A percentile compares a stretch with the other conserved stretches of the same genome.
These are phyloP conservation scores for Spergularia azorica DNA, from an alignment of 179 eudicot genomes.

Conservation along the genomic window DNA sequence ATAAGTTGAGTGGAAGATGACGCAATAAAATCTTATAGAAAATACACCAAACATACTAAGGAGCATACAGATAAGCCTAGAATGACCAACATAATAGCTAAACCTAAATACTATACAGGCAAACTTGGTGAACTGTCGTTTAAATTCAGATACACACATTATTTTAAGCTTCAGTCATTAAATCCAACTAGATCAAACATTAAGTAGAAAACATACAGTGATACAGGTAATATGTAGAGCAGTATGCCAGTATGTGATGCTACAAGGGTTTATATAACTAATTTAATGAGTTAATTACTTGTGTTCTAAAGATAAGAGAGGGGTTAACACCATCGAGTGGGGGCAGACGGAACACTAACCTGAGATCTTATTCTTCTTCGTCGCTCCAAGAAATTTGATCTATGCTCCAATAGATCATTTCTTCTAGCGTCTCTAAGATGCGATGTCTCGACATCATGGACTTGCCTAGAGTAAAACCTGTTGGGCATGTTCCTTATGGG, in stretches of 20 bases:
- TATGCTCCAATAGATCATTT: constrained; percentile 68
- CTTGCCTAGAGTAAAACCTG: constrained; percentile 43
- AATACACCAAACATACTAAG: neutral
- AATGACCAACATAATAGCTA: neutral
- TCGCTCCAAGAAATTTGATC: constrained; percentile 89
- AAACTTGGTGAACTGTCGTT: neutral
- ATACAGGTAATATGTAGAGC: too few species aligned
- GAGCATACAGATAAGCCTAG: neutral
- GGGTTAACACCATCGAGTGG: neutral
- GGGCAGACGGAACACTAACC: constrained; percentile 44
- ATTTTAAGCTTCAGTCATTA: neutral
- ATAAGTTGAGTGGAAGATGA: neutral
- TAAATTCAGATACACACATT: neutral
- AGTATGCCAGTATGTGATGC: too few species aligned
- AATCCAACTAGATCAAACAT: neutral
- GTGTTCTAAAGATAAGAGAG: neutral
- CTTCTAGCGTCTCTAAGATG: constrained; percentile 59
- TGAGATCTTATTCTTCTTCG: constrained; percentile 97
- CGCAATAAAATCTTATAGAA: neutral
- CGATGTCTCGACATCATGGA: constrained; percentile 46
- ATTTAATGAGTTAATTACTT: neutral
- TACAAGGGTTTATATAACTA: too few species aligned
- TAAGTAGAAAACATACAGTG: too few species aligned
- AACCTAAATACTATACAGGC: neutral
- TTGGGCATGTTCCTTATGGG: constrained; percentile 37